Conservation (phyloP, 129 eudicot species). For the Ambrosia artemisiifolia region DNA sequence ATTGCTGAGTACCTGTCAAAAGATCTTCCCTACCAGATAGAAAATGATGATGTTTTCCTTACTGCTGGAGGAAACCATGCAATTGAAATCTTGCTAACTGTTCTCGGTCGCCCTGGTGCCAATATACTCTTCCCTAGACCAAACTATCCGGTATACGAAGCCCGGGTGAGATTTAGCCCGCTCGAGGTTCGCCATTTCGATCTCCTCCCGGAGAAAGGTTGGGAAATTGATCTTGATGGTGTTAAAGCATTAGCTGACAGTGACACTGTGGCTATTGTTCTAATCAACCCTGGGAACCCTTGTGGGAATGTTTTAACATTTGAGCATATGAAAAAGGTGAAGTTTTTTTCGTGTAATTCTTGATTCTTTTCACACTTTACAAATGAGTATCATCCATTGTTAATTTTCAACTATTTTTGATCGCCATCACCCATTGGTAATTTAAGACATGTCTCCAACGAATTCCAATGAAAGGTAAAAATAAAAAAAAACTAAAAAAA, state of each 20-base stretch:
- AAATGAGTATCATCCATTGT: too few relatives aligned
- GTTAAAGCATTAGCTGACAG: slow-evolving; percentile 46
- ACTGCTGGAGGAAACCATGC: slow-evolving; percentile 57
- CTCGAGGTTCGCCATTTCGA: slow-evolving; percentile 51
- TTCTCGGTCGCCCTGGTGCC: slow-evolving; percentile 48
- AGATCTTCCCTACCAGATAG: slow-evolving; percentile 50
- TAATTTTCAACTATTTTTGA: background rate
- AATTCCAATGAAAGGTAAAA: too few relatives aligned
- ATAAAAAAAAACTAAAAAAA: too few relatives aligned
- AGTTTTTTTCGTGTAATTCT: too few relatives aligned
- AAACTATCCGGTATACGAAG: slow-evolving; percentile 51
- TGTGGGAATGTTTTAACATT: slow-evolving; percentile 55
- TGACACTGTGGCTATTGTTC: slow-evolving; percentile 53
- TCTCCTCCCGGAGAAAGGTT: slow-evolving; percentile 54
- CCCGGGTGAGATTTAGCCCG: slow-evolving; percentile 32
- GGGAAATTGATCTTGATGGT: slow-evolving; percentile 61
- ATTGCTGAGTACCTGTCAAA: slow-evolving; percentile 52
- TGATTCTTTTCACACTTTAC: too few relatives aligned
- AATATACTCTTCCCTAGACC: slow-evolving; percentile 57
- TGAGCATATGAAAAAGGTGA: slow-evolving; percentile 45
- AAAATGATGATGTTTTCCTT: slow-evolving; percentile 41
- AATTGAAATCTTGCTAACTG: slow-evolving; percentile 39
- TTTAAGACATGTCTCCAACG: too few relatives aligned
- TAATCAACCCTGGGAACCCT: slow-evolving; percentile 66
- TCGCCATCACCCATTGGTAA: too few relatives aligned